Evolutionary conservation across 768 basidiomycete species (phyloP), one percentile per base, ranked within the genome.

Genomic region (Tephrocybe sp.): DNA sequence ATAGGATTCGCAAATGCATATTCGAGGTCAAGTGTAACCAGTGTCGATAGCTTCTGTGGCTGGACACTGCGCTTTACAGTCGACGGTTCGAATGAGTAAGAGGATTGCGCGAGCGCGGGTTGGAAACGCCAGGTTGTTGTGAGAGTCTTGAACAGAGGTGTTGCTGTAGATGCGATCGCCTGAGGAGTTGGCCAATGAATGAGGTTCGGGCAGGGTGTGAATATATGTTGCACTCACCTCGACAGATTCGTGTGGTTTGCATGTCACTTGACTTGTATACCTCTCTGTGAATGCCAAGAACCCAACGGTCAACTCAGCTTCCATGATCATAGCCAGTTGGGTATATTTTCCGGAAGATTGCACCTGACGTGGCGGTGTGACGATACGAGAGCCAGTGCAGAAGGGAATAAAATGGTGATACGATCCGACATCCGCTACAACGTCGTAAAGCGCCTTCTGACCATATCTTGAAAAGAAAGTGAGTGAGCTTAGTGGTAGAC

Each of bases 401-500:
- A 90, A 96, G 5, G 97, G 96, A 46, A 99, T 74, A 65, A 98
- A 99, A 52, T 72, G 73, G 9, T 84, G 79, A 67, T 98, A 99
- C 2, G 90, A 89, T 14, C 76, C 82, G 23, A 98, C 88, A 68
- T 98, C 86, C 12, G 93, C 81, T 48, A 99, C 92, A 53, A 98
- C 69, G 7, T 82, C 72, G 70, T 95, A 98, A 3, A 98, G 76
- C 66, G 97, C 83, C 45, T 75, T 74, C 55, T 79, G 85, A 15
- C 74, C 78, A 64, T 95, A 98, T 36, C 95, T 97, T 58, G 28
- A 23, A 51, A 55, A 38, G 34, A 36, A 44, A 38, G 32, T 40
- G 15, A 48, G 39, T 55, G 49, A 43, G 39, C 18, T 30, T 39
- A 49, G 48, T 39, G 50, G 48, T 51, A 21, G 20, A 26, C 15